Base-by-base conservation (phyloP, 345 rosid species). In the Rubroshorea leprosula region DNA sequence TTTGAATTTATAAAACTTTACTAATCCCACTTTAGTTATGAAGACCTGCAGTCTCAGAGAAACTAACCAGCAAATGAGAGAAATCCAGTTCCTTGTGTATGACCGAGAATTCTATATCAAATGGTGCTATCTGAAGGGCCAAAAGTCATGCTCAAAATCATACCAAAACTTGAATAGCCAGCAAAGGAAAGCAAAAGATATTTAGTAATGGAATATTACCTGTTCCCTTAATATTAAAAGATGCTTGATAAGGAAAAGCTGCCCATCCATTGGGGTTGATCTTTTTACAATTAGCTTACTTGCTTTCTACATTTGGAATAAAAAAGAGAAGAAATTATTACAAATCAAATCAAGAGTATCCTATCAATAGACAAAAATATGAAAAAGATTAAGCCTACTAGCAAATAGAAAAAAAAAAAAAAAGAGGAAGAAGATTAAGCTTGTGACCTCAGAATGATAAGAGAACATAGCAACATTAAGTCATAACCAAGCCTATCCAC, bases 71-170 rank as follows among this genome's bases (percentile, higher is more conserved):
- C 60, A 89, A 67, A 72, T 93, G 96, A 47, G 99, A 85, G 84
- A 93, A 93, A 75, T 93, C 99, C 47, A 93, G 96, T 70, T 92
- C 99, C 83, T 93, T 93, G 83, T 93, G 79, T 23, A 94, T 89
- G 65, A 86, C 94, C 4, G 88, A 85, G 73, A 93, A 93, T 64
- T 93, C 99, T 63, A 93, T 89, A 74, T 89, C 99, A 73, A 92
- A 92, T 63, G 94, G 96, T 6, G 96, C 91, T 72, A 93, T 89
- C 99, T 93, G 85, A 53, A 68, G 64, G 38, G 54, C 8, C 44
- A 58, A 62, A 48, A 67, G 17, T 49, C 50, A 25, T 31, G 23
- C 72, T 69, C 27, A 35, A 23, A 44, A 46, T 57, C 23, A 68
- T 39, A 29, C 25, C 29, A 38, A 29, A 38, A 12, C 55, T 45